Conservation (phyloP, 257 asterid genomes). For the Pogostemon cablin region DNA sequence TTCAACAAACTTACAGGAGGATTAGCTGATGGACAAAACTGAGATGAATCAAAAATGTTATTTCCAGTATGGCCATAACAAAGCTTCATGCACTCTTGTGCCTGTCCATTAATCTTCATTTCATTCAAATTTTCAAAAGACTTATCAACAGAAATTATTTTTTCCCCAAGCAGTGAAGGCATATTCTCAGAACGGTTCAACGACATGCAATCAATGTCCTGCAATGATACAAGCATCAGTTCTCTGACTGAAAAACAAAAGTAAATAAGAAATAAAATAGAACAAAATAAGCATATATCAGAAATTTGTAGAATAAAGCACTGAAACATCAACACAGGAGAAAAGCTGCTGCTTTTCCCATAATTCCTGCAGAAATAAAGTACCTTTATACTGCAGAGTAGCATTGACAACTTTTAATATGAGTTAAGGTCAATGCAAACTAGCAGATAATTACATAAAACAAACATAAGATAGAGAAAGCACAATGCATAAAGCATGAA, state of each 20-base stretch:
- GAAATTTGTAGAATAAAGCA: neutral
- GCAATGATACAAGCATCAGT: conserved; percentile 39
- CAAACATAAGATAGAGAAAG: neutral
- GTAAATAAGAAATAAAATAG: conserved; percentile 5
- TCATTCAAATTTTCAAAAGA: conserved; percentile 58
- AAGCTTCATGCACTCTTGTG: conserved; percentile 53
- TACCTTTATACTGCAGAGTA: neutral
- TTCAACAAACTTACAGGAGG: conserved; percentile 44
- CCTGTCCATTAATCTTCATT: conserved; percentile 48
- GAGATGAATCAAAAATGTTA: conserved; percentile 44
- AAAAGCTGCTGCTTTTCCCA: conserved; percentile 6
- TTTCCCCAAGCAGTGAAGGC: conserved; percentile 64
- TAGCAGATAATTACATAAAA: conserved; percentile 1
- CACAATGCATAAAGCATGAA: conserved; percentile 14
- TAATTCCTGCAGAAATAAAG: conserved; percentile 1
- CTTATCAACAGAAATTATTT: conserved; percentile 48
- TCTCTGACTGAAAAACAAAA: conserved; percentile 10
- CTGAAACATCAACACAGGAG: neutral
- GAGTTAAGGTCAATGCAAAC: neutral
- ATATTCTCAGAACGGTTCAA: conserved; percentile 70
- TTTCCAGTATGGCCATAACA: conserved; percentile 52
- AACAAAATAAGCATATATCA: neutral
- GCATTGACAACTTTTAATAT: neutral
- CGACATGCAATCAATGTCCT: conserved; percentile 99
- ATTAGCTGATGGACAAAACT: conserved; percentile 53